Conservation (phyloP, 75 land plant species). For the Picea sitchensis region DNA sequence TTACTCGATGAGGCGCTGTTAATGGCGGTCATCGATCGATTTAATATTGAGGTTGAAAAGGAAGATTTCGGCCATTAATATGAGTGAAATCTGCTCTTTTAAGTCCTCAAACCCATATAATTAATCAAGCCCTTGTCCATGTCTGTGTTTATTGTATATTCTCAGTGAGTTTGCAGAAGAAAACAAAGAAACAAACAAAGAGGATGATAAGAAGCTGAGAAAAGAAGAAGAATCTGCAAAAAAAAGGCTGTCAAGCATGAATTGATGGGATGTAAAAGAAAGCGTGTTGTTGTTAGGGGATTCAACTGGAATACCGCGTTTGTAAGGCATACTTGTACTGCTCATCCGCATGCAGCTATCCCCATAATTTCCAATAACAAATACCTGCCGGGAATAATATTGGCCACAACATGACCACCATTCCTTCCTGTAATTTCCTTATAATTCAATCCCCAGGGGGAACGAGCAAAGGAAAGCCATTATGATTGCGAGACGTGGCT, state of each 20-base stretch:
- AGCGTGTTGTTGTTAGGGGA: background rate
- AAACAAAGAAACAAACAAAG: background rate
- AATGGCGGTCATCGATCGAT: too few relatives aligned
- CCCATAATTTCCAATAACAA: background rate
- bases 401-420: background rate
- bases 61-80: too few relatives aligned
- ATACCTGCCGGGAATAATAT: constrained; percentile 5
- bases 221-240: background rate
- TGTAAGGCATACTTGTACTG: too few relatives aligned
- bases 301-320: too few relatives aligned
- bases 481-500: background rate
- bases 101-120: too few relatives aligned
- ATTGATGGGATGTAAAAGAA: background rate
- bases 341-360: background rate
- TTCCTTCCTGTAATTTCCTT: background rate
- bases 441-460: background rate
- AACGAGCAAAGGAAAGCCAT: background rate
- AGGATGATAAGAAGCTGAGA: too few relatives aligned
- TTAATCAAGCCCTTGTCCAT: too few relatives aligned
- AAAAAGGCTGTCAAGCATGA: background rate
- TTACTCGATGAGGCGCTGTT: too few relatives aligned
- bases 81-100: too few relatives aligned
- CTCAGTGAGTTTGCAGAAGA: background rate
- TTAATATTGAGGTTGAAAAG: too few relatives aligned
- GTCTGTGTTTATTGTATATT: too few relatives aligned